Percentiles rank a stretch among this genome's conserved stretches.
Conservation (phyloP, 1,139 yeast species). For the Suhomyces kunorum region DNA sequence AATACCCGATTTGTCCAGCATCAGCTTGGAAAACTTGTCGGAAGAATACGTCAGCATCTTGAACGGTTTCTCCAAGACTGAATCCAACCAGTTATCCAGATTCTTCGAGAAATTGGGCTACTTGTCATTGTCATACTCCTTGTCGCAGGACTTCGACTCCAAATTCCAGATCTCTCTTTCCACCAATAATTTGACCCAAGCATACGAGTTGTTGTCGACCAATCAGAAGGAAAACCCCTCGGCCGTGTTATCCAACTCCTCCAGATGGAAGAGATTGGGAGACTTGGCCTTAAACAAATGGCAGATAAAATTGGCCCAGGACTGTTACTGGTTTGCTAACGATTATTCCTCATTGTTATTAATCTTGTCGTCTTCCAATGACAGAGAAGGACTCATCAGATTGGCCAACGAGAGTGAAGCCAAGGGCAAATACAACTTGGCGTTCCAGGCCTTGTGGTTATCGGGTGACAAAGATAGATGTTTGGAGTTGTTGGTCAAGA, state of each 20-base stretch:
- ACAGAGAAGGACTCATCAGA: slow-evolving; percentile 56
- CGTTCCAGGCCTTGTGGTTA: slow-evolving; percentile 91
- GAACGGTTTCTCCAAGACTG: slow-evolving; percentile 60
- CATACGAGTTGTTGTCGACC: slow-evolving; percentile 65
- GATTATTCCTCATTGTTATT: slow-evolving; percentile 83
- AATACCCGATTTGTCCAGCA: slow-evolving; percentile 50
- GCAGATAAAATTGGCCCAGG: slow-evolving; percentile 79
- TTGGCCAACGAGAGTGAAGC: slow-evolving; percentile 66
- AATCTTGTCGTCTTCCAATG: slow-evolving; percentile 79
- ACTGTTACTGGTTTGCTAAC: slow-evolving; percentile 75
- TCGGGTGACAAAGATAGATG: slow-evolving; percentile 70
- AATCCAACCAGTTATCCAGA: slow-evolving; percentile 79
- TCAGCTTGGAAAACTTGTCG: slow-evolving; percentile 64
- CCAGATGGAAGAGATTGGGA: slow-evolving; percentile 89
- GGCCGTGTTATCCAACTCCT: slow-evolving; percentile 35
- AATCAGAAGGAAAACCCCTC: slow-evolving; percentile 53
- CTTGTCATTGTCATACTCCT: slow-evolving; percentile 74
- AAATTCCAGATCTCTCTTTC: slow-evolving; percentile 74
- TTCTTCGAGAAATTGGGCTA: slow-evolving; percentile 93
- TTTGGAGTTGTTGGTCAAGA: slow-evolving; percentile 62
- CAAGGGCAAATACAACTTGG: slow-evolving; percentile 81
- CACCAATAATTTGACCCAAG: slow-evolving; percentile 68
- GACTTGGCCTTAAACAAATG: slow-evolving; percentile 79
- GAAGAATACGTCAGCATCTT: slow-evolving; percentile 49
- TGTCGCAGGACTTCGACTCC: slow-evolving; percentile 84